Conservation (phyloP, 202 grass and related monocot species). For the Digitaria exilis region DNA sequence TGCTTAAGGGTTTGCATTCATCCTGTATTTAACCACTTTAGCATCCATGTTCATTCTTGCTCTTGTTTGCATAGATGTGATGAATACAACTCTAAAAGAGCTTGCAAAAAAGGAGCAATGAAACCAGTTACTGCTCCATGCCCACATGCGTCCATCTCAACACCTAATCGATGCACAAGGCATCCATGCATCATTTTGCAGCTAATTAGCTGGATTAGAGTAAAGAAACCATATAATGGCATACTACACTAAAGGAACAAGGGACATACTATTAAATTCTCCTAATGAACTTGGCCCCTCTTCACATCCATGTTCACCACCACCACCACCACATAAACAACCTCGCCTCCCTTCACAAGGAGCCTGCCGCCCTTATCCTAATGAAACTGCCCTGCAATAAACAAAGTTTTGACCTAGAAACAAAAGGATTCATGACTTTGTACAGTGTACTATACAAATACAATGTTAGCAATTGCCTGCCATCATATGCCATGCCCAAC, state of each 20-base stretch:
- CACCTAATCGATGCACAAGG: background rate
- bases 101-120: background rate
- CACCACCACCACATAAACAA: background rate
- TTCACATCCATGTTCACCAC: slow-evolving; percentile 14
- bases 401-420: slow-evolving; percentile 34
- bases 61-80: background rate
- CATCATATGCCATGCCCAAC: background rate
- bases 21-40: background rate
- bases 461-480: background rate
- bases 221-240: background rate
- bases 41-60: slow-evolving; percentile 27
- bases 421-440: background rate
- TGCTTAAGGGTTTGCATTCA: background rate
- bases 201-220: background rate
- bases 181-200: background rate
- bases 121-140: background rate
- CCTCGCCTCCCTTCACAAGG: slow-evolving; percentile 8
- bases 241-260: background rate
- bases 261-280: background rate
- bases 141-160: slow-evolving; percentile 1
- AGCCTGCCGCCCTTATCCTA: background rate
- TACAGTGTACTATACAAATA: background rate
- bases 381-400: background rate
- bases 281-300: slow-evolving; percentile 18
- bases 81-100: background rate